Conservation (phyloP, 305 asterid species). For the Plantago coronopus region DNA sequence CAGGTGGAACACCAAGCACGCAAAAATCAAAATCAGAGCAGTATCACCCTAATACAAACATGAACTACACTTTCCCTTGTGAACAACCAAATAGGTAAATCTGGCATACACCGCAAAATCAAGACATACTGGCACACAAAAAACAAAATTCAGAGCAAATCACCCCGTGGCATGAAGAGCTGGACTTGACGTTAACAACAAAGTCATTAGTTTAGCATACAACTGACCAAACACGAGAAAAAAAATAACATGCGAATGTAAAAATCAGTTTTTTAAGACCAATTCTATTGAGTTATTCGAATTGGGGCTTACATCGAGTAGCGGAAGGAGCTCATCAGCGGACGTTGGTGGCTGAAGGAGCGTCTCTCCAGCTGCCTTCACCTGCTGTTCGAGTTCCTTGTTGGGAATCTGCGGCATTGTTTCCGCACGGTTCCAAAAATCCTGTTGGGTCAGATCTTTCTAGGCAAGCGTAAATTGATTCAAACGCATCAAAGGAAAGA, state of each 20-base stretch:
- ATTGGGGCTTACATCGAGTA: slow-evolving; percentile 68
- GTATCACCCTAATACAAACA: too few relatives aligned
- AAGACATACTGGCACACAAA: neutral
- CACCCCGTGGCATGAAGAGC: neutral
- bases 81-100: too few relatives aligned
- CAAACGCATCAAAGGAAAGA: neutral
- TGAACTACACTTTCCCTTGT: too few relatives aligned
- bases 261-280: neutral
- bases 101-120: too few relatives aligned
- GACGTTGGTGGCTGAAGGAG: slow-evolving; percentile 62
- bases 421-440: neutral
- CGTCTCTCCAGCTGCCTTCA: slow-evolving; percentile 54
- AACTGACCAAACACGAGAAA: neutral
- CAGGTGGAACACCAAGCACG: slow-evolving; percentile 11
- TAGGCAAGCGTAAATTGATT: neutral
- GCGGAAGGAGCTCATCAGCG: slow-evolving; percentile 48
- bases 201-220: neutral
- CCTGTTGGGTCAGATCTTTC: neutral
- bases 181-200: neutral
- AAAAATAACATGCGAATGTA: neutral
- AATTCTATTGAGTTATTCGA: neutral
- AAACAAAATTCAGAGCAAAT: neutral
- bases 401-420: slow-evolving; percentile 33
- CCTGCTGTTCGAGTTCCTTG: slow-evolving; percentile 50
- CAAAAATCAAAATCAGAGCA: slow-evolving; percentile 2